Evolutionary conservation across 2,329 filamentous ascomycete species (phyloP).

Genomic region (Cryphonectria japonica): DNA sequence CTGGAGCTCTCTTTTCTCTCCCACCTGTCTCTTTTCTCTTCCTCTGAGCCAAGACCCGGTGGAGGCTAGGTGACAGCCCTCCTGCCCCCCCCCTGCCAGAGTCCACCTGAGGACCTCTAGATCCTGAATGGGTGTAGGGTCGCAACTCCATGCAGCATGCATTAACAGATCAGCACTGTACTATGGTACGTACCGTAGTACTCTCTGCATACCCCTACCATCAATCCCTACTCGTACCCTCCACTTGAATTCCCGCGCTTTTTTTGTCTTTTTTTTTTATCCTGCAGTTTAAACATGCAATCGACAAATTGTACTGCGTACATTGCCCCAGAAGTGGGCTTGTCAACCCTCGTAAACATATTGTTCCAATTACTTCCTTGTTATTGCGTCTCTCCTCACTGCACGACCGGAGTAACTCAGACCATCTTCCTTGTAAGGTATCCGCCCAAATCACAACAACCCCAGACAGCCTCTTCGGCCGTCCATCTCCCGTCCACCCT

Average conservation of each 20-base stretch:
- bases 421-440: conserved; percentile 29
- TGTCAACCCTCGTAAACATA: conserved; percentile 31
- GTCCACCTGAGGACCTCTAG: conserved; percentile 23
- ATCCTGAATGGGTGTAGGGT: conserved; percentile 19
- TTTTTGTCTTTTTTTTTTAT: conserved; percentile 21
- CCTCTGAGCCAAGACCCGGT: conserved; percentile 20
- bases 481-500: conserved; percentile 32
- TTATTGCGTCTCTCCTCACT: conserved; percentile 31
- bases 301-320: conserved; percentile 30
- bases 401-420: conserved; percentile 27
- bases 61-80: conserved; percentile 25
- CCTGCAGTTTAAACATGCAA: conserved; percentile 29
- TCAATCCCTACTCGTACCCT: conserved; percentile 27
- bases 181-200: conserved; percentile 8
- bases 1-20: conserved; percentile 14
- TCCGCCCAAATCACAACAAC: conserved; percentile 26
- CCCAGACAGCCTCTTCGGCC: conserved; percentile 31
- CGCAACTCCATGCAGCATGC: conserved; percentile 24
- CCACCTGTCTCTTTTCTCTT: neutral
- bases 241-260: conserved; percentile 25
- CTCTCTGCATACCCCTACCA: conserved; percentile 22
- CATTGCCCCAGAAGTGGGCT: conserved; percentile 31
- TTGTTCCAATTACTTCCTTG: conserved; percentile 31
- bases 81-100: conserved; percentile 6
- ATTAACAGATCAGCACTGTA: conserved; percentile 26